Evolutionary conservation across 2,329 filamentous ascomycete species (phyloP).

Genomic region (Apiospora saccharicola): DNA sequence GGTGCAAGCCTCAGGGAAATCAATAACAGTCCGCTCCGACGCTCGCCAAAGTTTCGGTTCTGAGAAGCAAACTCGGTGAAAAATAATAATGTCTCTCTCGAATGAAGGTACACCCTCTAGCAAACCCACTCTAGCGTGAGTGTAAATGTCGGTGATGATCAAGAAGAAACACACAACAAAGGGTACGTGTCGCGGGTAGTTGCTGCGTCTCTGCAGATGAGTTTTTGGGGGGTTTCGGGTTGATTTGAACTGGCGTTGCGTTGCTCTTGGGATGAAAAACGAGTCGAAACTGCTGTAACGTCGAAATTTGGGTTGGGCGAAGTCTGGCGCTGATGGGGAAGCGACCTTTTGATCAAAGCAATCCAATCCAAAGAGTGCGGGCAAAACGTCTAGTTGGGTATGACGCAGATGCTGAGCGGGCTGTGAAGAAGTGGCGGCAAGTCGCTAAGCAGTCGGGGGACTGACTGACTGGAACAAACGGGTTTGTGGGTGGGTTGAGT

Average conservation of each 20-base stretch:
- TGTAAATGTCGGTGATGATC: not conserved
- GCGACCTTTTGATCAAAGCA: slow-evolving; percentile 20
- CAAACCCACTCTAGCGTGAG: slow-evolving; percentile 19
- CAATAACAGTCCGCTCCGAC: slow-evolving; percentile 14
- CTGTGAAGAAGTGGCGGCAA: slow-evolving; percentile 9
- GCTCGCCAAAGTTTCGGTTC: slow-evolving; percentile 17
- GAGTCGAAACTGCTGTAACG: slow-evolving; percentile 16
- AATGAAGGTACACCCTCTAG: not conserved
- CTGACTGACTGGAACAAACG: slow-evolving; percentile 15
- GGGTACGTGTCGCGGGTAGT: slow-evolving; percentile 2
- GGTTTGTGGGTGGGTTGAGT: slow-evolving; percentile 6
- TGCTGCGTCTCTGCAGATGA: slow-evolving; percentile 1
- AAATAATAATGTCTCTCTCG: slow-evolving; percentile 1
- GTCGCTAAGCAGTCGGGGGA: slow-evolving; percentile 21
- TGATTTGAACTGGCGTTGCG: slow-evolving; percentile 11
- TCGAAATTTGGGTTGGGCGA: slow-evolving; percentile 20
- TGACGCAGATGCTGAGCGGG: slow-evolving; percentile 12
- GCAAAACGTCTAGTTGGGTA: slow-evolving; percentile 19
- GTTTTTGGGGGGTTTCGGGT: slow-evolving; percentile 10
- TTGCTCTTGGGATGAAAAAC: slow-evolving; percentile 13
- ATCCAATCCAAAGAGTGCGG: not conserved
- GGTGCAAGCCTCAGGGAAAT: slow-evolving; percentile 21
- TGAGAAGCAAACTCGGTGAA: not conserved
- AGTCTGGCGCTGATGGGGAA: slow-evolving; percentile 18
- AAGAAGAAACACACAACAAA: slow-evolving; percentile 1